Conservation (phyloP, 2,329 filamentous ascomycete species). For the Beauveria sp. region DNA sequence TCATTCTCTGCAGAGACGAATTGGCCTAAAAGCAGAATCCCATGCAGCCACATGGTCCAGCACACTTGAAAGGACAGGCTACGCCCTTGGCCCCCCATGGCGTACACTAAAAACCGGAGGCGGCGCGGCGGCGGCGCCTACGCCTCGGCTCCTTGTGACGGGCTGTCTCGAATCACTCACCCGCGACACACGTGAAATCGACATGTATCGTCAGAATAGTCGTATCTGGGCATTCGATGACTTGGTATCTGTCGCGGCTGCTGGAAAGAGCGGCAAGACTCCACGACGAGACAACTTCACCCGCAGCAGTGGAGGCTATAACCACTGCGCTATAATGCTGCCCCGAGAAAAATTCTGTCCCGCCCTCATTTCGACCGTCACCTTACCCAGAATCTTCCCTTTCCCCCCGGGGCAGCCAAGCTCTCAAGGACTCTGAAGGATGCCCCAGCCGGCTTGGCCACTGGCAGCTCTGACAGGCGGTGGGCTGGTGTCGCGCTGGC, state of each 20-base stretch:
- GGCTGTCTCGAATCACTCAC: not conserved
- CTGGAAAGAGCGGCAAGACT: not conserved
- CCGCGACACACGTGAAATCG: constrained; percentile 5
- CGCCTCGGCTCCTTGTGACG: constrained; percentile 11
- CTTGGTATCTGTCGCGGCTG: not conserved
- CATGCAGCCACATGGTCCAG: not conserved
- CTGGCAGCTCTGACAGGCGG: not conserved
- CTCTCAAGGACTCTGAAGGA: not conserved
- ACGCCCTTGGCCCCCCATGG: not conserved
- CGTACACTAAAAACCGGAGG: constrained; percentile 2
- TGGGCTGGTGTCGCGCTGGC: not conserved
- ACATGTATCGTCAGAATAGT: no score
- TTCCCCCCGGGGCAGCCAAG: not conserved
- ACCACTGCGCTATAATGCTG: constrained; percentile 1
- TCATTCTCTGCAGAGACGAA: not conserved
- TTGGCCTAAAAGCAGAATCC: not conserved
- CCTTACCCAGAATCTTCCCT: constrained; percentile 11
- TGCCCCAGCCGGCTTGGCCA: not conserved
- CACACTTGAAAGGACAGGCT: not conserved
- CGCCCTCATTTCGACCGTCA: not conserved
- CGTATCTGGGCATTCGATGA: no score
- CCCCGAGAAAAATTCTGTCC: not conserved
- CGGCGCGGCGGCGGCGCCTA: not conserved
- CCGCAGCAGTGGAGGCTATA: constrained; percentile 1
- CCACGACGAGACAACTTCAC: not conserved